These are phyloP conservation scores for Spathaspora arborariae DNA, from an alignment of 805 yeast species.

Conservation along the genomic window DNA sequence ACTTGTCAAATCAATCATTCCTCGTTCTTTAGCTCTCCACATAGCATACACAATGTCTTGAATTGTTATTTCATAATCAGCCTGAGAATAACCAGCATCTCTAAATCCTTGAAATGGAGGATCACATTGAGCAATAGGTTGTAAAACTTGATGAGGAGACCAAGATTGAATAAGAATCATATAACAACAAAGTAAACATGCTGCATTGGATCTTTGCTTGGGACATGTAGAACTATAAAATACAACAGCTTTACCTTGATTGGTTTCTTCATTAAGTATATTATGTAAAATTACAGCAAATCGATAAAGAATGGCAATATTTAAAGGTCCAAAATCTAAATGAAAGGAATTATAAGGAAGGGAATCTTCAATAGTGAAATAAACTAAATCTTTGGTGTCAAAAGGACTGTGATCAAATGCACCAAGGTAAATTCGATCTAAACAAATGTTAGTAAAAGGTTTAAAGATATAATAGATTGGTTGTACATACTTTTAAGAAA, in stretches of 20 bases:
- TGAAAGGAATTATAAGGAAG: constrained; percentile 94
- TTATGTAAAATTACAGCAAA: constrained; percentile 95
- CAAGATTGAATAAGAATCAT: constrained; percentile 94
- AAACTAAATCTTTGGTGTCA: constrained; percentile 71
- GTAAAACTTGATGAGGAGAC: constrained; percentile 97
- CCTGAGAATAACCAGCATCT: constrained; percentile 95
- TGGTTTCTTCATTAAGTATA: constrained; percentile 78
- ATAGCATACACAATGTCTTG: constrained; percentile 95
- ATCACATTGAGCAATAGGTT: constrained; percentile 86
- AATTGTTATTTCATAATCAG: constrained; percentile 89
- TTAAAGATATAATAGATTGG: neutral
- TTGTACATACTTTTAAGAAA: constrained; percentile 39
- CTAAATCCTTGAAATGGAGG: constrained; percentile 94
- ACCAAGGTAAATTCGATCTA: constrained; percentile 77
- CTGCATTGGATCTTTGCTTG: constrained; percentile 85
- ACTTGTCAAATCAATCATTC: constrained; percentile 77
- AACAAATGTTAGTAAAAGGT: neutral
- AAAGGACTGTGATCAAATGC: constrained; percentile 79
- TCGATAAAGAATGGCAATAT: constrained; percentile 87
- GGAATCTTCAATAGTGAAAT: constrained; percentile 89
- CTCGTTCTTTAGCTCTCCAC: constrained; percentile 95
- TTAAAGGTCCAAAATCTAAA: constrained; percentile 94
- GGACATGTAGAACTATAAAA: constrained; percentile 83
- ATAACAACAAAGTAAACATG: constrained; percentile 89
- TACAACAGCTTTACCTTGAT: constrained; percentile 85